phyloP scores from a whole-genome alignment of 2,329 filamentous ascomycete species.

The Epichloe baconii region DNA sequence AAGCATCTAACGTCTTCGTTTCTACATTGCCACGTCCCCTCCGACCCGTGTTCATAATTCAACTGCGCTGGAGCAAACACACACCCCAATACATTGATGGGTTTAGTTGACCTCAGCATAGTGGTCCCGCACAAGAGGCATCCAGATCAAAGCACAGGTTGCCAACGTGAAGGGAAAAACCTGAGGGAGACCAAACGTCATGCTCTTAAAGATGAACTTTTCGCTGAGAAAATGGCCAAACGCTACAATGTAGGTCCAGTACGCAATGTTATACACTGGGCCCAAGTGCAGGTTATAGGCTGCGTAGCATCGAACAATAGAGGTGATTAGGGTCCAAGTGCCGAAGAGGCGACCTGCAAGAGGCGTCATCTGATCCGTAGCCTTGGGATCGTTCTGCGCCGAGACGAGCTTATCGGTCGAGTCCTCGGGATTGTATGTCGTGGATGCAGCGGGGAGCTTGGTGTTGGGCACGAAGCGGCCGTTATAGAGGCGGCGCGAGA shows the following conservation, averaged over 20 bases:
- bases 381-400: constrained; percentile 31
- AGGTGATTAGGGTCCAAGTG: constrained; percentile 73
- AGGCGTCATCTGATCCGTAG: constrained; percentile 52
- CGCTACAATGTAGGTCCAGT: constrained; percentile 73
- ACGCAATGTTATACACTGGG: constrained; percentile 63
- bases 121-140: constrained; percentile 52
- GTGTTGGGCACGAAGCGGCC: constrained; percentile 44
- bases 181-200: constrained; percentile 47
- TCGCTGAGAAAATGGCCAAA: constrained; percentile 69
- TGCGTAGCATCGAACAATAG: constrained; percentile 67
- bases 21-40: too few species aligned
- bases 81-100: background rate
- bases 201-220: constrained; percentile 66
- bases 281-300: constrained; percentile 67
- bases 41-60: background rate
- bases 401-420: constrained; percentile 37
- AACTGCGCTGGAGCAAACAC: background rate
- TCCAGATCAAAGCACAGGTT: constrained; percentile 42
- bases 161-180: constrained; percentile 42
- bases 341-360: constrained; percentile 72
- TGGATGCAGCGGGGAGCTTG: constrained; percentile 26
- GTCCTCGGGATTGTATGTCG: constrained; percentile 36
- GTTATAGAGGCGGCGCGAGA: constrained; percentile 79
- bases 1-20: background rate
- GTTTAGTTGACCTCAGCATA: constrained; percentile 42